Base-by-base conservation (phyloP, 164 flowering plant species). In the Aristolochia fimbriata region DNA sequence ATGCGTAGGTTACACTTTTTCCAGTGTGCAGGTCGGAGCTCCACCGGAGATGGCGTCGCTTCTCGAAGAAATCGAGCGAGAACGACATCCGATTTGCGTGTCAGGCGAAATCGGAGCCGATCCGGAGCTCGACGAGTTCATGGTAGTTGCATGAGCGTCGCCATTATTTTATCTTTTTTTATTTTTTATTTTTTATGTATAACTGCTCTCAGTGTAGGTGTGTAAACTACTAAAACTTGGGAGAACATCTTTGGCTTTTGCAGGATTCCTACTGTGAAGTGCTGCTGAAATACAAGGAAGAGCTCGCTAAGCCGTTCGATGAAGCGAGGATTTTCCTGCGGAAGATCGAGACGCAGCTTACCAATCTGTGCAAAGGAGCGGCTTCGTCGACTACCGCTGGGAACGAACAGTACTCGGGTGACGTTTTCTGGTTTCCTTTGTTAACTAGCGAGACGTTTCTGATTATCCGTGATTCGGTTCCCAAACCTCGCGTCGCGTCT, bases 71-170 rank as follows among this genome's bases (percentile, higher is more conserved):
- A 79, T 83, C 67, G 64, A 71, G 69, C 67, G 73, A 41, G 81
- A 79, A 19, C 63, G 65, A 33, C 68, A 63, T 2, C 30, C 70
- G 9, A 67, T 41, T n/a, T 25, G 60, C 6, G 55, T 69, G 49
- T 58, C 62, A 15, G 61, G 68, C 10, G 62, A 62, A 31, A 60
- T 78, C n/a, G 88, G 82, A 33, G 73, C 73, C 31, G 94, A 87
- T 78, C 90, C 91, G 12, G 93, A 88, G 76, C 91, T 88, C 11
- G 96, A 88, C 58, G 80, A 83, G 23, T 88, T 88, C 80, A 88
- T 88, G 96, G 96, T 88, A 33, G 31, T 23, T 21, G 59, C 27
- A 21, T 37, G 17, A 16, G 2, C 17, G 2, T 37, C 43, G 43
- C 43, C 11, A 37, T 37, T 37, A 37, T 37, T 37, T 37, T 37